Evolutionary conservation across 129 eudicot genomes (phyloP), one percentile per base, ranked within the genome.

Genomic region (Centaurea solstitialis): DNA sequence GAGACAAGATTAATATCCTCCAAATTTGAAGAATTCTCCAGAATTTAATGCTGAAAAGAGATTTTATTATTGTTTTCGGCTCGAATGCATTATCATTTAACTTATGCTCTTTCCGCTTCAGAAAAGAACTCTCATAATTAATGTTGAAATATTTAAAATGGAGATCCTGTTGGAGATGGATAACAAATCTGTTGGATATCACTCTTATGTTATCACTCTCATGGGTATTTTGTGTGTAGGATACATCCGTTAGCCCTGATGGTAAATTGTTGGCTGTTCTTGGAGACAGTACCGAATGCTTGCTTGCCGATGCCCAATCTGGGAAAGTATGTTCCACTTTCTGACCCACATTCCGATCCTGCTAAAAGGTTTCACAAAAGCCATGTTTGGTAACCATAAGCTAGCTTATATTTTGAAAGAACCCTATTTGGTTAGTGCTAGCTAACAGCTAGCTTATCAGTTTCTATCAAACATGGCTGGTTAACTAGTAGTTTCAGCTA

Each of bases 201-300:
- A 2, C 8, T n/a, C 62, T 50, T 50, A 0, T 50, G 22, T 57
- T 5, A 45, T 13, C 73, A 5, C 22, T 15, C 22, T 23, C 59
- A 65, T 65, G 40, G 30, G 20, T 20, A 39, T 37, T 17, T 75
- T 70, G 11, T 47, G 61, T 83, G 38, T 74, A 94, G 98, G 92
- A 92, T 40, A 90, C 91, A 11, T 92, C 97, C 5, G 94, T 86
- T 4, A 94, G 97, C 69, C 93, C 96, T 0, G 97, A 90, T 85
- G 97, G 97, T 24, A 90, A 90, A 84, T n/a, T 86, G 50, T 81
- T 94, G 9, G 97, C 99, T 0, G 97, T 94, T 68, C 94, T 92
- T 2, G 99, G 99, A 22, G 99, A 94, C 88, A 90, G 91, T 50
- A 24, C 90, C 0, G 97, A 94, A 15, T 87, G 97, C 77, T 83